These are phyloP conservation scores for Lagenidium giganteum DNA, from an alignment of 352 stramenopile genomes.

Conservation along the genomic window DNA sequence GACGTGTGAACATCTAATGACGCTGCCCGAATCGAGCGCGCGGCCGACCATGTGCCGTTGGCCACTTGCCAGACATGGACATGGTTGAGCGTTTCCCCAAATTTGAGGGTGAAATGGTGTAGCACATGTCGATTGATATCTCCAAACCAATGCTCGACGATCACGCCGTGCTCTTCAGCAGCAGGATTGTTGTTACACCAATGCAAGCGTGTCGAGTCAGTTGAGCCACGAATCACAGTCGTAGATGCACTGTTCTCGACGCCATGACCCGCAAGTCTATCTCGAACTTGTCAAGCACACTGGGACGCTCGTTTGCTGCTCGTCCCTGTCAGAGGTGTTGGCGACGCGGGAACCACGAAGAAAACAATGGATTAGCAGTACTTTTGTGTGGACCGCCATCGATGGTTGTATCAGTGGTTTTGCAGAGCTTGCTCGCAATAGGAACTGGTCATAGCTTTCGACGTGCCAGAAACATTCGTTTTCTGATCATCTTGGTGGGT, in stretches of 20 bases:
- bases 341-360: conserved; percentile 20
- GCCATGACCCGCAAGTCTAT: conserved; percentile 14
- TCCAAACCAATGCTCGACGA: conserved; percentile 28
- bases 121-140: conserved; percentile 43
- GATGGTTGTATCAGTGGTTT: too few species aligned
- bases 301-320: too few species aligned
- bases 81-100: too few species aligned
- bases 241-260: conserved; percentile 22
- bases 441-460: background rate
- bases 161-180: conserved; percentile 41
- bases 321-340: conserved; percentile 17
- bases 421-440: conserved; percentile 16
- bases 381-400: conserved; percentile 30
- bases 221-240: conserved; percentile 21
- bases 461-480: conserved; percentile 2
- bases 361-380: conserved; percentile 26
- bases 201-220: conserved; percentile 45
- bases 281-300: too few species aligned
- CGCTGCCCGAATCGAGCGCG: too few species aligned
- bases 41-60: too few species aligned
- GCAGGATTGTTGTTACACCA: conserved; percentile 44
- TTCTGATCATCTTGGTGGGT: too few species aligned
- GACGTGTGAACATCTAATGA: too few species aligned
- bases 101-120: too few species aligned
- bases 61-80: too few species aligned